Evolutionary conservation across 2,329 filamentous ascomycete species (phyloP).

Genomic region (Sporothrix euskadiensis): DNA sequence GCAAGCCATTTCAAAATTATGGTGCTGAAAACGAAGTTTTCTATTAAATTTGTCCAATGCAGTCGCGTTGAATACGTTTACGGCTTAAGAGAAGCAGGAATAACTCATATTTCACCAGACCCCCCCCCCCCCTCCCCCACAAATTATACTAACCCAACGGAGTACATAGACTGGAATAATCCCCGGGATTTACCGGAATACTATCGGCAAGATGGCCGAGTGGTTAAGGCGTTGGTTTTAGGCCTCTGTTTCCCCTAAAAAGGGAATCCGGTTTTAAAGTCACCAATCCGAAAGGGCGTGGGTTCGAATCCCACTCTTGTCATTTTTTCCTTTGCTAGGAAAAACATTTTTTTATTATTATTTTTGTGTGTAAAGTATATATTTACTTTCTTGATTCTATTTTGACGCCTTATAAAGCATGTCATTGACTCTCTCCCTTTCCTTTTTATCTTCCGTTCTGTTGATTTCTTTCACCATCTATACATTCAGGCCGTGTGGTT

Average conservation of each 20-base stretch:
- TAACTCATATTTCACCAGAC: neutral
- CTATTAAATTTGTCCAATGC: too few relatives aligned
- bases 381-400: neutral
- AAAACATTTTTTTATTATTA: neutral
- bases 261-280: constrained; percentile 20
- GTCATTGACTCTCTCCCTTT: too few relatives aligned
- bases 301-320: constrained; percentile 37
- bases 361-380: neutral
- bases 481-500: neutral
- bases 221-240: constrained; percentile 37
- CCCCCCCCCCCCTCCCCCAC: too few relatives aligned
- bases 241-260: constrained; percentile 20
- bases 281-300: constrained; percentile 36
- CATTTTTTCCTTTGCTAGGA: constrained; percentile 16
- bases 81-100: too few relatives aligned
- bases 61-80: too few relatives aligned
- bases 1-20: too few relatives aligned
- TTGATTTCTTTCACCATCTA: too few relatives aligned
- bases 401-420: too few relatives aligned
- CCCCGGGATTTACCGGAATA: constrained; percentile 29
- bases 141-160: too few relatives aligned
- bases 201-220: constrained; percentile 35
- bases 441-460: too few relatives aligned
- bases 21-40: too few relatives aligned
- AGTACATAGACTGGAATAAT: neutral